These are phyloP conservation scores for Arachis stenosperma DNA, from an alignment of 306 rosid genomes.

Conservation along the genomic window DNA sequence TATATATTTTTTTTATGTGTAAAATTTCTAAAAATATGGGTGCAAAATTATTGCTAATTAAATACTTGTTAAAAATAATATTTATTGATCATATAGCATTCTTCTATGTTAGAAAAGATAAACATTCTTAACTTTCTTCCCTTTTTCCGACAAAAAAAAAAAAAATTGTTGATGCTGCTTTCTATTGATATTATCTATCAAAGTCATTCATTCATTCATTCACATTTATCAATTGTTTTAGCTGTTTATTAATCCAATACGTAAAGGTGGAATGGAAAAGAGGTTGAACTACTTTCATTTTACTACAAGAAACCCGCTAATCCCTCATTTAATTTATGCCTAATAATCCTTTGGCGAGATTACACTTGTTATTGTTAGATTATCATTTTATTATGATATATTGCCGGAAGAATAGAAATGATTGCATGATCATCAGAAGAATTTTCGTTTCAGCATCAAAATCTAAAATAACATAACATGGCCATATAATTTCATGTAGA, in stretches of 20 bases:
- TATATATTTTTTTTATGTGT: no score
- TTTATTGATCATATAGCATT: no score
- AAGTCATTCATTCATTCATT: background rate
- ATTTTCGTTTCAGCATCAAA: background rate
- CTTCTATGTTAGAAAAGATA: no score
- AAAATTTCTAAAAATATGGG: no score
- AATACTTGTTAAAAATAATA: no score
- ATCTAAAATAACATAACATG: no score
- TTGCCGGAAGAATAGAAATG: no score
- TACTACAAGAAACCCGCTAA: background rate
- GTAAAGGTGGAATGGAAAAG: background rate
- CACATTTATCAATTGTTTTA: background rate
- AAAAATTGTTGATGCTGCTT: background rate
- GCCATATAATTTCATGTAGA: background rate
- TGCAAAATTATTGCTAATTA: no score
- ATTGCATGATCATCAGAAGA: background rate
- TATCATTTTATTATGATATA: no score
- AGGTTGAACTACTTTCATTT: slow-evolving; percentile 11
- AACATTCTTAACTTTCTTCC: no score
- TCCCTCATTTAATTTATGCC: background rate
- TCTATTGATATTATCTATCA: background rate
- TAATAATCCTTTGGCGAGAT: background rate
- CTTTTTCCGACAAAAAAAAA: no score
- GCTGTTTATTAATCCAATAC: background rate
- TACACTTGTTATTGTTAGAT: background rate